Evolutionary conservation across 805 yeast species (phyloP), one percentile per base, ranked within the genome.

Genomic region (Teunomyces cretensis): DNA sequence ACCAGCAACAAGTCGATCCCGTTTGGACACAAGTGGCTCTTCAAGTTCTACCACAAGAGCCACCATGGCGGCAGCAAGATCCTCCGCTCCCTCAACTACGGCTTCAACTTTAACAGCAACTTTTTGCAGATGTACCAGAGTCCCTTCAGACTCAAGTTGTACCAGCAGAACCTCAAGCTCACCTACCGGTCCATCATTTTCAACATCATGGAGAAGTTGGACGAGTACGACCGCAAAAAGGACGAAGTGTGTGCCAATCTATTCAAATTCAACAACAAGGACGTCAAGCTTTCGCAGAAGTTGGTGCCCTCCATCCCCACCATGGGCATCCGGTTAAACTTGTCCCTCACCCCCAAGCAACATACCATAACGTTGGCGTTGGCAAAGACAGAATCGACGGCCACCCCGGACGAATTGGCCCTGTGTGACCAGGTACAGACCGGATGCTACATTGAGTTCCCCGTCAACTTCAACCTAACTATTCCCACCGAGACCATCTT

Each of bases 401-500:
- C 61, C 6, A 48, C 55, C 9, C 15, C 26, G 19, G 51, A 53
- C 33, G 64, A 57, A 19, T 53, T 51, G 28, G 39, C 42, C 6
- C 42, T 36, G 30, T 39, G 28, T 39, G 42, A 54, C 9, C 54
- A 55, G 19, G 33, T 47, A 4, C 42, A 53, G 30, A 41, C 41
- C 13, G 69, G 70, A 2, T 60, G 68, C 45, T 68, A 60, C 51
- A 59, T 68, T 24, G 74, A 68, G 42, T 67, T 68, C 52, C 63
- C 67, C 30, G 50, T 67, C 16, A 53, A 54, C 42, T 61, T 62
- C 43, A 50, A 48, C 24, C 49, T 68, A 13, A 51, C 51, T 22
- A 64, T 68, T 27, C 74, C 74, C 7, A 42, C 56, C 9, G 61
- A 63, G 45, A 67, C 73, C 3, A 50, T 67, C 17, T 54, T 69